Percentiles rank a stretch among this genome's conserved stretches.
These are phyloP conservation scores for Ceriops zippeliana DNA, from an alignment of 345 rosid genomes.

Conservation along the genomic window DNA sequence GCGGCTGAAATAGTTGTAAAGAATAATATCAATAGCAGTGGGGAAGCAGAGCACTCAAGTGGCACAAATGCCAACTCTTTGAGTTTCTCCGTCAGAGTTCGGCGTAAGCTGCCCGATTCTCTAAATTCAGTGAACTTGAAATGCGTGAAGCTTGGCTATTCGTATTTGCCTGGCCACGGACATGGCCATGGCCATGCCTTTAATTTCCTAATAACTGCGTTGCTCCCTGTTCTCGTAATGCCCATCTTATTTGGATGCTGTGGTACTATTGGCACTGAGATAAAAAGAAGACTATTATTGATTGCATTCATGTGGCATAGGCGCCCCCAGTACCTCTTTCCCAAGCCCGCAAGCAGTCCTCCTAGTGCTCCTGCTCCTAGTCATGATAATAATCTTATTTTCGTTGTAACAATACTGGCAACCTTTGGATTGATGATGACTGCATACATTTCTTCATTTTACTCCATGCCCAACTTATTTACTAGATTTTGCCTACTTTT, in stretches of 20 bases:
- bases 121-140: slow-evolving; percentile 51
- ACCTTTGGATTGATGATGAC: slow-evolving; percentile 19
- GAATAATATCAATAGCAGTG: slow-evolving; percentile 12
- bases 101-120: slow-evolving; percentile 47
- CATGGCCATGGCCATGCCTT: slow-evolving; percentile 20
- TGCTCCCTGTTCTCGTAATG: slow-evolving; percentile 25
- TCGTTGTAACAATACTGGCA: no score
- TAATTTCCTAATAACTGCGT: slow-evolving; percentile 27
- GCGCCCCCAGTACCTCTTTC: background rate
- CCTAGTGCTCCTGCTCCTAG: no score
- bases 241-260: slow-evolving; percentile 11
- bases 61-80: slow-evolving; percentile 39
- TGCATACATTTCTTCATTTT: slow-evolving; percentile 35
- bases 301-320: slow-evolving; percentile 21
- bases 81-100: slow-evolving; percentile 40
- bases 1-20: slow-evolving; percentile 39
- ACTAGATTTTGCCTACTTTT: slow-evolving; percentile 62
- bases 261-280: slow-evolving; percentile 5
- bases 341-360: no score
- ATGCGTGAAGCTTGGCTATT: slow-evolving; percentile 59
- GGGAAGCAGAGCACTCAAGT: slow-evolving; percentile 34
- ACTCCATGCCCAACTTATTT: slow-evolving; percentile 46
- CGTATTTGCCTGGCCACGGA: slow-evolving; percentile 38
- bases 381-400: no score
- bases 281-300: slow-evolving; percentile 27